A percentile compares a stretch with the other conserved stretches of the same genome.
These are phyloP conservation scores for Phialocephala subalpina DNA, from an alignment of 2,329 filamentous ascomycete genomes.

Conservation along the genomic window DNA sequence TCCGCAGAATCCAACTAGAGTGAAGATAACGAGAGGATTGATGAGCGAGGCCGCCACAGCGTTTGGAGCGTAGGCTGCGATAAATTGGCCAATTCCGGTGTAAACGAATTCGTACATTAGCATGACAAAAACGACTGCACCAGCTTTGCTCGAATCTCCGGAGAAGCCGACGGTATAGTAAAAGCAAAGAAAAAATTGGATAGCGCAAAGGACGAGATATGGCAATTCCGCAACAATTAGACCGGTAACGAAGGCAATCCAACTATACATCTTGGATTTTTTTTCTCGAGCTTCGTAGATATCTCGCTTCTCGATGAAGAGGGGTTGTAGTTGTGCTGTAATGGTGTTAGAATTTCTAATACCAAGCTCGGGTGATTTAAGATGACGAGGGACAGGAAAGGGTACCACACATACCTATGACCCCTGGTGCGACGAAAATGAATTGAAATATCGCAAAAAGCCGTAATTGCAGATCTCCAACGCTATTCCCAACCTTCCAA, in stretches of 20 bases:
- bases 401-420: too few species aligned
- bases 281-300: constrained; percentile 67
- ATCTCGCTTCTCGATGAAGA: constrained; percentile 63
- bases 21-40: constrained; percentile 50
- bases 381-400: too few species aligned
- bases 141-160: constrained; percentile 52
- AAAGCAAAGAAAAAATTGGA: constrained; percentile 59
- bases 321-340: constrained; percentile 65
- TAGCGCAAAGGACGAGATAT: constrained; percentile 53
- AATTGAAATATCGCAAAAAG: constrained; percentile 70
- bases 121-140: constrained; percentile 61
- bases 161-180: constrained; percentile 66
- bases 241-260: constrained; percentile 64
- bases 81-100: constrained; percentile 67
- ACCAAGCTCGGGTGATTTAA: too few species aligned
- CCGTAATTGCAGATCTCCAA: constrained; percentile 60
- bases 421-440: constrained; percentile 66
- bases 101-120: constrained; percentile 68
- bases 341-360: too few species aligned
- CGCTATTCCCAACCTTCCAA: constrained; percentile 62
- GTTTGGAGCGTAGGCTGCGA: constrained; percentile 69
- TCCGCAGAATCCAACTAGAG: constrained; percentile 80
- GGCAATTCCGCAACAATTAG: constrained; percentile 57
- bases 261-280: constrained; percentile 68
- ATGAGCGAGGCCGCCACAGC: constrained; percentile 65